Conservation (phyloP, 805 yeast genomes). For the Teunomyces atbi region DNA sequence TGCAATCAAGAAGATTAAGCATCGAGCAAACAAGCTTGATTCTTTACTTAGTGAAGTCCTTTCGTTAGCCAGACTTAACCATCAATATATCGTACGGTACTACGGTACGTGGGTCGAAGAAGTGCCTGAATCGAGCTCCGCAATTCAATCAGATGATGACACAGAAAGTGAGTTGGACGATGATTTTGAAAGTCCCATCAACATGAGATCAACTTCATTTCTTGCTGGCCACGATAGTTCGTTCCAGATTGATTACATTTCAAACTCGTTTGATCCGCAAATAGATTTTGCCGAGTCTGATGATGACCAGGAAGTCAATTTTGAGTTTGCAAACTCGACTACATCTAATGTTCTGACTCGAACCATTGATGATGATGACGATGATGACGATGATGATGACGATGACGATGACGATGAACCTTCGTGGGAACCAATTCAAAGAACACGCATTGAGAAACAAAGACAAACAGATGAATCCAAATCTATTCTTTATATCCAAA, state of each 20-base stretch:
- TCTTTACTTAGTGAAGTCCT: slow-evolving; percentile 87
- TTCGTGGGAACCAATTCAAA: slow-evolving; percentile 1
- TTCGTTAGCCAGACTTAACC: slow-evolving; percentile 86
- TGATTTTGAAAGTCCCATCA: slow-evolving; percentile 22
- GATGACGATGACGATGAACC: not conserved
- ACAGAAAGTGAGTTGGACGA: slow-evolving; percentile 11
- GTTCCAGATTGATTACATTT: slow-evolving; percentile 62
- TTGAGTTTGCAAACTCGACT: slow-evolving; percentile 33
- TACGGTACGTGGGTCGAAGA: slow-evolving; percentile 98
- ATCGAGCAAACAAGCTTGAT: slow-evolving; percentile 74
- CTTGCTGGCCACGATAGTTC: slow-evolving; percentile 18
- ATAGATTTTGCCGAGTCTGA: slow-evolving; percentile 49
- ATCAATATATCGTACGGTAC: slow-evolving; percentile 93
- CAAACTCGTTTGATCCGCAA: slow-evolving; percentile 58
- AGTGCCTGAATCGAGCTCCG: slow-evolving; percentile 33
- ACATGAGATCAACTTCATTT: slow-evolving; percentile 18
- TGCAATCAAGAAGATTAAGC: slow-evolving; percentile 89
- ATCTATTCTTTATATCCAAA: slow-evolving; percentile 87
- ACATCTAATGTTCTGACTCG: slow-evolving; percentile 8
- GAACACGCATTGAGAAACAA: slow-evolving; percentile 3
- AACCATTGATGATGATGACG: slow-evolving; percentile 3
- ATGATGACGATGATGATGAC: not conserved
- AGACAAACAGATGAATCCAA: slow-evolving; percentile 5
- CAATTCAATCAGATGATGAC: slow-evolving; percentile 10
- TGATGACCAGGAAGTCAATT: slow-evolving; percentile 25